These are phyloP conservation scores for Pseudohalonectria lignicola DNA, from an alignment of 2,329 filamentous ascomycete genomes.

Conservation along the genomic window DNA sequence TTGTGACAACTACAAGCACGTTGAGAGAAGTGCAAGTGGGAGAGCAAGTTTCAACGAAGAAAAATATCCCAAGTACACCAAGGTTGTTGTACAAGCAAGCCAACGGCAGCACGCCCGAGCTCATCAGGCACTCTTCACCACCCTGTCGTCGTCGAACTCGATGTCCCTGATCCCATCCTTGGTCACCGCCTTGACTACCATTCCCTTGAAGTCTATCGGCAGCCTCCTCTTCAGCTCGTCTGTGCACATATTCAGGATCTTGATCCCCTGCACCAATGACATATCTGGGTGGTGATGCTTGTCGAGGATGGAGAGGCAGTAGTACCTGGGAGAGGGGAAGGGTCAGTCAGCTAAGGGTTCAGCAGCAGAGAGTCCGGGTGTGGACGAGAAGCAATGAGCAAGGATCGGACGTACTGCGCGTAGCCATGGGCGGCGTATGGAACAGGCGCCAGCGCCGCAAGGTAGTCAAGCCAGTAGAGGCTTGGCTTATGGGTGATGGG, in stretches of 20 bases:
- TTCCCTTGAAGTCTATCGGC: conserved; percentile 98
- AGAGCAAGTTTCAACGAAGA: too few species aligned
- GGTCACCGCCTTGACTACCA: conserved; percentile 86
- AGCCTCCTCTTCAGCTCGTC: conserved; percentile 94
- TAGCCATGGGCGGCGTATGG: conserved; percentile 98
- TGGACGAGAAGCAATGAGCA: too few species aligned
- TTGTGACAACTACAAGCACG: too few species aligned
- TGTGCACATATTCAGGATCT: conserved; percentile 87
- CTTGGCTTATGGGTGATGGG: conserved; percentile 83
- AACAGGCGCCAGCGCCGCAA: conserved; percentile 76
- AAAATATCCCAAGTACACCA: too few species aligned
- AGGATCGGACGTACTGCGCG: conserved; percentile 59
- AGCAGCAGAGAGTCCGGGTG: too few species aligned
- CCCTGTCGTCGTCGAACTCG: conserved; percentile 72
- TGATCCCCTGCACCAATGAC: conserved; percentile 75
- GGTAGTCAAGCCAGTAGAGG: conserved; percentile 95
- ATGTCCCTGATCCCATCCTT: conserved; percentile 85
- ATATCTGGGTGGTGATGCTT: conserved; percentile 98
- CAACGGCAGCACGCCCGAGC: too few species aligned
- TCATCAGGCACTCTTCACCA: conserved; percentile 53
- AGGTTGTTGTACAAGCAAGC: too few species aligned
- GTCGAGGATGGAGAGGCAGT: conserved; percentile 93
- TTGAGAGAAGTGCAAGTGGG: too few species aligned
- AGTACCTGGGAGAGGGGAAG: conserved; percentile 53
- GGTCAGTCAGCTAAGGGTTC: too few species aligned